Evolutionary conservation across 2,329 filamentous ascomycete species (phyloP).

Genomic region (Arthrinium phaeospermum): DNA sequence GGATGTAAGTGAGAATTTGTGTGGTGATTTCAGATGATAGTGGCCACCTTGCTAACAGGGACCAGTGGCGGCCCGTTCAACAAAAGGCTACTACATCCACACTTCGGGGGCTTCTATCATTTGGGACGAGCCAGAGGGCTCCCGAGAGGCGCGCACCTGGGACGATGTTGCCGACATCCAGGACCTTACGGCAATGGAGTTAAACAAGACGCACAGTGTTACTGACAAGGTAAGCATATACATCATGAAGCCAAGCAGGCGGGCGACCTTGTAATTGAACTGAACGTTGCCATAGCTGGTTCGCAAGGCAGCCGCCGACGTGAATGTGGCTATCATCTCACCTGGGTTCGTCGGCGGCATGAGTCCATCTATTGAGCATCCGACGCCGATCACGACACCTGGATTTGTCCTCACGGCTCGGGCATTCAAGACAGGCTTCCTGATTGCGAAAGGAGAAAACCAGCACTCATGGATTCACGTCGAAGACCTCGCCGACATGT

Average conservation of each 20-base stretch:
- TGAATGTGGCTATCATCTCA: conserved; percentile 30
- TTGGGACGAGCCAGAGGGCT: conserved; percentile 25
- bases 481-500: conserved; percentile 28
- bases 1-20: conserved; percentile 10
- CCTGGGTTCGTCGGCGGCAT: conserved; percentile 30
- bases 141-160: conserved; percentile 25
- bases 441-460: conserved; percentile 29
- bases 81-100: conserved; percentile 28
- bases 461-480: conserved; percentile 26
- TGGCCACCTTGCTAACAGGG: not conserved
- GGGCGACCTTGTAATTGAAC: not conserved
- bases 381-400: conserved; percentile 28
- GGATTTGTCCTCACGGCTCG: conserved; percentile 26
- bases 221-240: conserved; percentile 25
- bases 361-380: conserved; percentile 29
- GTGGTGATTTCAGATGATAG: not conserved
- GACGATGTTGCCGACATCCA: conserved; percentile 29
- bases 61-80: not conserved
- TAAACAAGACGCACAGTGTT: conserved; percentile 26
- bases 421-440: conserved; percentile 28
- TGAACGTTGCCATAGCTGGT: not conserved
- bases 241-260: not conserved
- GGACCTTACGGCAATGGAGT: conserved; percentile 20
- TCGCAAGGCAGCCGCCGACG: conserved; percentile 4
- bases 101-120: conserved; percentile 29